These are phyloP conservation scores for Eleusine indica DNA, from an alignment of 176 grass and related monocot species.

Conservation along the genomic window DNA sequence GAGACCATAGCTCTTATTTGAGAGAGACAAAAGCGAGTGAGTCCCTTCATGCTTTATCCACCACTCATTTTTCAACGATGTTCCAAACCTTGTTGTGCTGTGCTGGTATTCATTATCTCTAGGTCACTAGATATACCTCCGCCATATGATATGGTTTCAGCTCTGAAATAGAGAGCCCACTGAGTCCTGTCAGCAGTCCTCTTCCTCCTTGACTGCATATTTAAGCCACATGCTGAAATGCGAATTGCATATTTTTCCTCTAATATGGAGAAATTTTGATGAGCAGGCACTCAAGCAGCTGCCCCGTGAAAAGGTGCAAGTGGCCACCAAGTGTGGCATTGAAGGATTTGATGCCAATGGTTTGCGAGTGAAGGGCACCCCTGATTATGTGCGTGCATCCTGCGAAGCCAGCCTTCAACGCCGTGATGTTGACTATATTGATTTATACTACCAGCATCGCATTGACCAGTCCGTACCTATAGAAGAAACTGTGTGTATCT, in stretches of 20 bases:
- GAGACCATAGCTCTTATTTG: neutral
- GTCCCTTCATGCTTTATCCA: neutral
- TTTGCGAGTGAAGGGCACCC: slow-evolving; percentile 65
- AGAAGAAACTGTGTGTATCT: slow-evolving; percentile 75
- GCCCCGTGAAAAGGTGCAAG: slow-evolving; percentile 68
- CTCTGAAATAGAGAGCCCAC: neutral
- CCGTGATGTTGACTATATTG: slow-evolving; percentile 76
- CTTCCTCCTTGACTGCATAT: slow-evolving; percentile 9
- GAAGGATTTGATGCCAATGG: slow-evolving; percentile 36
- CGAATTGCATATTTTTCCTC: slow-evolving; percentile 12
- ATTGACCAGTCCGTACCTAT: slow-evolving; percentile 77
- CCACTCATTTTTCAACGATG: slow-evolving; percentile 15
- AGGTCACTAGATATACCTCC: neutral
- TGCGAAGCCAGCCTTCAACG: slow-evolving; percentile 63
- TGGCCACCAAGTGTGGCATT: slow-evolving; percentile 83
- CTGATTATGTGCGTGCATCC: slow-evolving; percentile 61
- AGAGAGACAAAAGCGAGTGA: neutral
- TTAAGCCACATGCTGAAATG: neutral
- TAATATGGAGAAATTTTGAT: slow-evolving; percentile 18
- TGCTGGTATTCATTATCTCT: neutral
- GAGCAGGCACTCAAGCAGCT: slow-evolving; percentile 67
- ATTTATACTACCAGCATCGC: slow-evolving; percentile 84
- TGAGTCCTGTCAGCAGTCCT: neutral
- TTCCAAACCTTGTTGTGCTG: neutral
- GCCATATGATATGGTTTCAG: neutral